Conservation (phyloP, 2,329 filamentous ascomycete genomes). For the Xylariaceae sp. region DNA sequence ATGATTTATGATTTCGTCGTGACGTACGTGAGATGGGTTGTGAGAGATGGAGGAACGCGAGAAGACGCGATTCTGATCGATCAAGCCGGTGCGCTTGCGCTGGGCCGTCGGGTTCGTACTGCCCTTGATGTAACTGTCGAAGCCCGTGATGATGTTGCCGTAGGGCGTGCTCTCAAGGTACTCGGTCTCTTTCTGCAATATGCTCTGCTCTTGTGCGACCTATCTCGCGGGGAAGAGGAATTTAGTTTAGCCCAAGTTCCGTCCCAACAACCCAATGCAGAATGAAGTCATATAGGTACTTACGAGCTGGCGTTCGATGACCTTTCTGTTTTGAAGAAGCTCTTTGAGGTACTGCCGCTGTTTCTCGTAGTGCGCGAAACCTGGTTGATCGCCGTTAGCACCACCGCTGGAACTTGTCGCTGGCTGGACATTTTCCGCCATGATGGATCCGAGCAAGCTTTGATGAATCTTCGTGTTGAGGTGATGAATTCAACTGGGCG, state of each 20-base stretch:
- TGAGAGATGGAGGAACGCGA: conserved; percentile 70
- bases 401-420: conserved; percentile 26
- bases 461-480: conserved; percentile 12
- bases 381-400: conserved; percentile 34
- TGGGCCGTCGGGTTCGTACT: conserved; percentile 67
- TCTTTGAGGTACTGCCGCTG: conserved; percentile 57
- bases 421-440: conserved; percentile 44
- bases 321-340: conserved; percentile 48
- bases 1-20: not conserved
- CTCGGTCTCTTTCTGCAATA: conserved; percentile 80
- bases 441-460: conserved; percentile 18
- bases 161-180: conserved; percentile 90
- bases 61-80: conserved; percentile 78
- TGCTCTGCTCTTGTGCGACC: conserved; percentile 76
- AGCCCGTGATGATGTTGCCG: conserved; percentile 96
- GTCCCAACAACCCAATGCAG: too few relatives aligned
- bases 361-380: conserved; percentile 55
- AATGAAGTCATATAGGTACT: too few relatives aligned
- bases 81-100: conserved; percentile 68
- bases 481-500: too few relatives aligned
- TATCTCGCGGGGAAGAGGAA: conserved; percentile 37
- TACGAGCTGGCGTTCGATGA: conserved; percentile 38
- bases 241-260: conserved; percentile 12
- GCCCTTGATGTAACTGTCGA: conserved; percentile 98
- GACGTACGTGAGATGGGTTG: conserved; percentile 51